These are phyloP conservation scores for Coemansia sp. DNA, from an alignment of 192 early-diverging fungal species.

Conservation along the genomic window DNA sequence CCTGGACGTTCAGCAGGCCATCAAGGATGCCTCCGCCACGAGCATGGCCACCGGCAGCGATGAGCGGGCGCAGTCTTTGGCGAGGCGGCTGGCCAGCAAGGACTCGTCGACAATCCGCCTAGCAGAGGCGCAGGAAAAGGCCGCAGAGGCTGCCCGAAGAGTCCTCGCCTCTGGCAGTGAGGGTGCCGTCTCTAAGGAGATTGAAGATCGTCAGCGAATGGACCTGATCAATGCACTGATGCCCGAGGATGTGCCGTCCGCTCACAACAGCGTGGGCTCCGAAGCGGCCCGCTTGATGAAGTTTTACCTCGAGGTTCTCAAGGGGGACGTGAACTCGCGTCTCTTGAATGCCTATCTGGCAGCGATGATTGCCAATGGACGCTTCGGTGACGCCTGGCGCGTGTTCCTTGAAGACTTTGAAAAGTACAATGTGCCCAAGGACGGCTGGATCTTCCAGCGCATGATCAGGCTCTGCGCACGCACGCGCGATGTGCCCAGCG, in stretches of 20 bases:
- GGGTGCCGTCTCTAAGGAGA: constrained; percentile 5
- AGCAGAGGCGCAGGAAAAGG: constrained; percentile 22
- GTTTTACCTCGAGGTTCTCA: constrained; percentile 30
- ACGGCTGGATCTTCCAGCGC: constrained; percentile 61
- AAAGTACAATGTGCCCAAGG: constrained; percentile 47
- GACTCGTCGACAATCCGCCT: constrained; percentile 10
- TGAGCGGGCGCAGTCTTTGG: constrained; percentile 5
- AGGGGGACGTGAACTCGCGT: constrained; percentile 47
- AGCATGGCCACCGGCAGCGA: neutral
- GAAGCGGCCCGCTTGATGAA: constrained; percentile 27
- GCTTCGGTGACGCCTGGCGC: constrained; percentile 42
- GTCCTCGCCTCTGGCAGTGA: constrained; percentile 9
- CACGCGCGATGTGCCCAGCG: constrained; percentile 58
- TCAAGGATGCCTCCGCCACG: constrained; percentile 10
- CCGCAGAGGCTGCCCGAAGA: constrained; percentile 19
- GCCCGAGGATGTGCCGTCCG: constrained; percentile 33
- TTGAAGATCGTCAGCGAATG: constrained; percentile 3
- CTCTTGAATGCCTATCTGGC: constrained; percentile 61
- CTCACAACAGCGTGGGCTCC: constrained; percentile 29
- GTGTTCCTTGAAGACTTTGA: constrained; percentile 53
- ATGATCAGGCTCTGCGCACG: constrained; percentile 59
- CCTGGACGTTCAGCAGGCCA: constrained; percentile 29
- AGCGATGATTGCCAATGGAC: constrained; percentile 55
- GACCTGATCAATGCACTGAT: constrained; percentile 36
- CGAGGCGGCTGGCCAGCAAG: constrained; percentile 5